Percentiles rank a stretch among this genome's conserved stretches.
phyloP scores from a whole-genome alignment of 108 stramenopile genomes.

The Skeletonema costatum region DNA sequence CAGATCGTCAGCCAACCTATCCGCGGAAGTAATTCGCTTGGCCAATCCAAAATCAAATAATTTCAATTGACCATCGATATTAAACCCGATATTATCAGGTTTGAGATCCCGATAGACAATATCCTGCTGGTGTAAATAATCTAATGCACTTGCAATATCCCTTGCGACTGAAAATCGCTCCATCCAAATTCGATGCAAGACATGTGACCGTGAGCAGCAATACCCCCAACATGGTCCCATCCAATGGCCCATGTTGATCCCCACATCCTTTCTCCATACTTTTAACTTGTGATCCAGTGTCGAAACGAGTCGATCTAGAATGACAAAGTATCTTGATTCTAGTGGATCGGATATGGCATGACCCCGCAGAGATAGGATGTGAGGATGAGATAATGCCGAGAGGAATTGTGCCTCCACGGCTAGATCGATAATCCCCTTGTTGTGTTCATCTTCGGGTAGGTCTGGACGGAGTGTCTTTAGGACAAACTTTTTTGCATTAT shows the following conservation, averaged over 20 bases:
- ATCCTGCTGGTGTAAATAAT: slow-evolving; percentile 72
- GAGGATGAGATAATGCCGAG: slow-evolving; percentile 60
- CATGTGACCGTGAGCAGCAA: slow-evolving; percentile 76
- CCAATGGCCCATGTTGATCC: slow-evolving; percentile 62
- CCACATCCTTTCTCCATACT: slow-evolving; percentile 73
- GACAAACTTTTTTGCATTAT: slow-evolving; percentile 48
- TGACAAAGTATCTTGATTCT: slow-evolving; percentile 79
- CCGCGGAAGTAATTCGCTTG: slow-evolving; percentile 32
- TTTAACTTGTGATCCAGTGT: slow-evolving; percentile 81
- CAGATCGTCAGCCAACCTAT: slow-evolving; percentile 70
- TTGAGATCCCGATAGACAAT: slow-evolving; percentile 83
- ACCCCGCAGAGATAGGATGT: slow-evolving; percentile 81
- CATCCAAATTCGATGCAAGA: slow-evolving; percentile 74
- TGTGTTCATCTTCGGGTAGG: slow-evolving; percentile 80
- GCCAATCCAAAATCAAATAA: slow-evolving; percentile 6
- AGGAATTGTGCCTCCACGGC: slow-evolving; percentile 89
- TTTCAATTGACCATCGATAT: background rate
- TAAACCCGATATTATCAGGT: slow-evolving; percentile 3
- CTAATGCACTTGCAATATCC: slow-evolving; percentile 78
- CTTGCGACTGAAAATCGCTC: slow-evolving; percentile 65
- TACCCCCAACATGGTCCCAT: slow-evolving; percentile 69
- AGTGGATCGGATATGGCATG: slow-evolving; percentile 83
- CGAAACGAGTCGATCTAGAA: slow-evolving; percentile 68
- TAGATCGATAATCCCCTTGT: slow-evolving; percentile 85
- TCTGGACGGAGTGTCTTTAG: slow-evolving; percentile 80